Evolutionary conservation across 179 eudicot species (phyloP).

Genomic region (Beta macrorhiza): DNA sequence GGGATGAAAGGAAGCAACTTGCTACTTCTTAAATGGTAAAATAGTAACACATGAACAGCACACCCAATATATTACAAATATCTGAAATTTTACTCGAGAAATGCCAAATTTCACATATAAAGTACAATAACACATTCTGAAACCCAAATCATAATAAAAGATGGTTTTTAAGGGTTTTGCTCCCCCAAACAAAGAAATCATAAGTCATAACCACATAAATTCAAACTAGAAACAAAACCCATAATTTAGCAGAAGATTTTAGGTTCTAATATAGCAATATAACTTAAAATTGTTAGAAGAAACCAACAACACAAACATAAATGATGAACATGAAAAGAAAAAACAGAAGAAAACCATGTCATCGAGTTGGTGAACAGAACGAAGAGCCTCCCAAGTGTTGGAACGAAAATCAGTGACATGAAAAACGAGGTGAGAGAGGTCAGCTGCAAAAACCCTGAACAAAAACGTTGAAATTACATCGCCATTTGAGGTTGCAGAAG

Average conservation of each 20-base stretch:
- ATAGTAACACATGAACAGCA: too few species aligned
- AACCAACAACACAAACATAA: background rate
- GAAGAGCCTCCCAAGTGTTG: constrained; percentile 48
- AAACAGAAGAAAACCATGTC: constrained; percentile 51
- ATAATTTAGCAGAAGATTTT: background rate
- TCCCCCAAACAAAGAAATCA: too few species aligned
- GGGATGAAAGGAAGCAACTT: too few species aligned
- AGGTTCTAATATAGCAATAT: too few species aligned
- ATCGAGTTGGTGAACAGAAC: constrained; percentile 55
- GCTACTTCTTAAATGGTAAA: too few species aligned
- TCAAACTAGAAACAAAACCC: background rate
- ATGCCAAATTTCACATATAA: too few species aligned
- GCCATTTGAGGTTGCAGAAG: constrained; percentile 12
- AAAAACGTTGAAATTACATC: constrained; percentile 27
- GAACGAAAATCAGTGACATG: constrained; percentile 58
- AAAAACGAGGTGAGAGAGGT: constrained; percentile 39
- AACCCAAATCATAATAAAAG: too few species aligned
- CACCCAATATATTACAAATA: too few species aligned
- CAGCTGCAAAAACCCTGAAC: constrained; percentile 41
- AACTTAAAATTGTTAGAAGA: background rate
- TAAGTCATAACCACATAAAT: too few species aligned
- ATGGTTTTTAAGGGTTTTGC: too few species aligned
- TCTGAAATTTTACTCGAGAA: too few species aligned
- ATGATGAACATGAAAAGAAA: background rate
- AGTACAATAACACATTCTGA: too few species aligned